Evolutionary conservation across 192 early-diverging fungal genomes (phyloP), one percentile per base, ranked within the genome.

Genomic region (Gonapodya prolifera): DNA sequence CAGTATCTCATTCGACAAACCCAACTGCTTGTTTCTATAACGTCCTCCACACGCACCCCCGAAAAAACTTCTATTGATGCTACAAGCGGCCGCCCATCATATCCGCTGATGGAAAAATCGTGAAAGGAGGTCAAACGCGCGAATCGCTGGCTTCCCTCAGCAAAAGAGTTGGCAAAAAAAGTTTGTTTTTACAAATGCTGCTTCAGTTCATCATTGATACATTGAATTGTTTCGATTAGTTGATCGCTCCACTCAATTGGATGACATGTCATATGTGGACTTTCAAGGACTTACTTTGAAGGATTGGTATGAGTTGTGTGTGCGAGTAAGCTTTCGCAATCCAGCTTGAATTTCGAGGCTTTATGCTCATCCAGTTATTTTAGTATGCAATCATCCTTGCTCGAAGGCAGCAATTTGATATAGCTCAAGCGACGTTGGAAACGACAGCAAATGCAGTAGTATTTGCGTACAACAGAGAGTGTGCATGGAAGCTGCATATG

Each of bases 301-400:
- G n/a, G 77, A 87, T 71, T 94, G 92, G 92, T 86, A 88, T 61
- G 82, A 91, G 13, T 75, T 91, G 30, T 85, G 92, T 77, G 80
- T 91, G 1, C 85, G 86, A 79, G 91, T 92, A 79, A 30, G 79
- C 31, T n/a, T 33, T 28, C 70, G n/a, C 17, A 75, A 36, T 30
- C 69, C 0, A 35, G 30, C 13, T 28, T 33, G 34, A 35, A 32
- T 33, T 18, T 31, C 34, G 30, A 74, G 32, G 28, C 33, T 16
- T 78, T n/a, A 70, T 35, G 2, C 34, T 70, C 30, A 71, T 79
- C 29, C 1, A 30, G 29, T 31, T 33, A 31, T 1, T 30, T 29
- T 73, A 92, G 91, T 91, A 86, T 78, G 83, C 86, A 0, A 82
- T 82, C 70, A 80, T 84, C 8, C 78, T 92, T 23, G 81, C 85